Evolutionary conservation across 805 yeast species (phyloP).

Genomic region (Tetrapisispora taiwanensis): DNA sequence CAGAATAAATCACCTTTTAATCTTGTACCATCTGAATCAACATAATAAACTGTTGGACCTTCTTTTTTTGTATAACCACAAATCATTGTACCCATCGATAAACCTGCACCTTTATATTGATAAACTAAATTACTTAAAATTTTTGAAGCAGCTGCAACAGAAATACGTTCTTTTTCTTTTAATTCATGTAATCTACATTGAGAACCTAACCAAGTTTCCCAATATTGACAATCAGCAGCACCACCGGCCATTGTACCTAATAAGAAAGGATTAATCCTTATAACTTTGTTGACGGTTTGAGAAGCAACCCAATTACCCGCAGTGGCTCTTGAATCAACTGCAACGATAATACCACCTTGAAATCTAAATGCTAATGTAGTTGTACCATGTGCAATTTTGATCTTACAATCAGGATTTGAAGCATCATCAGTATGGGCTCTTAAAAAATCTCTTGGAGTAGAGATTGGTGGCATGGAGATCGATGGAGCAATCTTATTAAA

Average conservation of each 20-base stretch:
- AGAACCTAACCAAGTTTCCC: slow-evolving; percentile 98
- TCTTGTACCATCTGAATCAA: slow-evolving; percentile 95
- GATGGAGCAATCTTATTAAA: slow-evolving; percentile 41
- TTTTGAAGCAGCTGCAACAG: slow-evolving; percentile 95
- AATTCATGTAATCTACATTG: slow-evolving; percentile 93
- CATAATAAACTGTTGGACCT: slow-evolving; percentile 92
- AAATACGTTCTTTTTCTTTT: slow-evolving; percentile 86
- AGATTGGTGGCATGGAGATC: slow-evolving; percentile 68
- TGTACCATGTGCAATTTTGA: slow-evolving; percentile 98
- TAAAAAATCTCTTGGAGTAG: slow-evolving; percentile 82
- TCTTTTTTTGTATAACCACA: slow-evolving; percentile 94
- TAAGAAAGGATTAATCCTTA: slow-evolving; percentile 88
- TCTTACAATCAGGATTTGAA: slow-evolving; percentile 82
- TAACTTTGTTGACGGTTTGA: slow-evolving; percentile 94
- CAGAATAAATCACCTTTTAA: slow-evolving; percentile 89
- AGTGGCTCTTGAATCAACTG: slow-evolving; percentile 96
- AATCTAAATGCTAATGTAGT: slow-evolving; percentile 94
- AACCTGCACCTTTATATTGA: slow-evolving; percentile 94
- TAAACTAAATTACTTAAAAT: slow-evolving; percentile 84
- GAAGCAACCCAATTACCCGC: slow-evolving; percentile 98
- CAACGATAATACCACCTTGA: slow-evolving; percentile 90
- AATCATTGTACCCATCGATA: slow-evolving; percentile 98
- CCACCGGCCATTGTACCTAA: slow-evolving; percentile 99
- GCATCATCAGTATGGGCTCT: slow-evolving; percentile 98
- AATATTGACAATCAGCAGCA: slow-evolving; percentile 98